phyloP scores from a whole-genome alignment of 116 monocot species.

The Iris pallida region DNA sequence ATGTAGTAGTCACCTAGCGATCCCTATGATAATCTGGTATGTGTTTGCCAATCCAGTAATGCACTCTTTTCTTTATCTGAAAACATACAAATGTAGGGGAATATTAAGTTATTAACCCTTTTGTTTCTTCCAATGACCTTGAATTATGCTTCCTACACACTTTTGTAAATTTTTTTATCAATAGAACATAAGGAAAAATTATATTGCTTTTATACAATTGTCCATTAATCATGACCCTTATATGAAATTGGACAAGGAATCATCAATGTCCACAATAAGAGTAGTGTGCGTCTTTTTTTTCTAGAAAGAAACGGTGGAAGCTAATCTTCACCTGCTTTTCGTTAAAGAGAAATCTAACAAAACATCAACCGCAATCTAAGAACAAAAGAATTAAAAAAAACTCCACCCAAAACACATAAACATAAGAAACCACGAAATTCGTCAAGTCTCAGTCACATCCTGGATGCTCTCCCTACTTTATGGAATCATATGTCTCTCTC shows the following conservation, averaged over 20 bases:
- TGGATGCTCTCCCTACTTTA: too few relatives aligned
- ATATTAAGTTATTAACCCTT: neutral
- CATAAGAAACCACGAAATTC: too few relatives aligned
- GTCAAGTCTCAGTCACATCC: too few relatives aligned
- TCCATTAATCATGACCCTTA: neutral
- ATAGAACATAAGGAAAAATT: neutral
- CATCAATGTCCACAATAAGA: neutral
- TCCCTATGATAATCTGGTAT: conserved; percentile 52
- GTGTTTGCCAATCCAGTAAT: conserved; percentile 38
- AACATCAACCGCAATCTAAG: too few relatives aligned
- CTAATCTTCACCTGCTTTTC: too few relatives aligned
- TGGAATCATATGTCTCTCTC: too few relatives aligned
- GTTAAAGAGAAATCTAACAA: too few relatives aligned
- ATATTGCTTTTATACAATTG: neutral
- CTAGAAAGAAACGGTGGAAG: too few relatives aligned
- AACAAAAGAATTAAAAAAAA: too few relatives aligned
- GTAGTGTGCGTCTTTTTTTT: neutral
- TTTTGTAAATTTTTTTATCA: neutral
- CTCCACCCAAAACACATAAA: too few relatives aligned
- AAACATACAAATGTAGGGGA: neutral
- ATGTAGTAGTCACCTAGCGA: conserved; percentile 62
- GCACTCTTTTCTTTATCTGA: conserved; percentile 15
- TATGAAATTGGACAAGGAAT: neutral
- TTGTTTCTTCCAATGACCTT: neutral
- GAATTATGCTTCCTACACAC: neutral